Percentiles rank a stretch among this genome's conserved stretches.
These are phyloP conservation scores for Acorus gramineus DNA, from an alignment of 106 monocot genomes.

Conservation along the genomic window DNA sequence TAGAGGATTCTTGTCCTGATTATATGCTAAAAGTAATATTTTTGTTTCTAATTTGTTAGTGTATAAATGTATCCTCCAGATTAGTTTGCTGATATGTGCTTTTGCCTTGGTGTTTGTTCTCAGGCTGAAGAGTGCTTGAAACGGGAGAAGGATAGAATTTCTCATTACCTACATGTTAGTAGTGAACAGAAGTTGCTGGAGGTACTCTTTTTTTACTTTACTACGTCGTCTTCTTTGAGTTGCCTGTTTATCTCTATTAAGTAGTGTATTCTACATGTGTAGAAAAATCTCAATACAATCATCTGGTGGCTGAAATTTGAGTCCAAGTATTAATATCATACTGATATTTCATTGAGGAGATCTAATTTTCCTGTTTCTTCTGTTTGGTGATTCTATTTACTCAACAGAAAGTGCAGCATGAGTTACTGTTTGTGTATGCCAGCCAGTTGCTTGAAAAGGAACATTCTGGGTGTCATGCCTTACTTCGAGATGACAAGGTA, in stretches of 20 bases:
- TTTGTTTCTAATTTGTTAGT: no score
- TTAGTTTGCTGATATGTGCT: no score
- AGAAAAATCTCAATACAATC: no score
- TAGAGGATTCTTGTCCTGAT: constrained; percentile 75
- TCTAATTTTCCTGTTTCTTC: not conserved
- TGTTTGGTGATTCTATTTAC: not conserved
- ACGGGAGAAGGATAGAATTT: constrained; percentile 22
- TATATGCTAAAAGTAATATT: constrained; percentile 75
- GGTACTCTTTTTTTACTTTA: not conserved
- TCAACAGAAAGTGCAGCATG: no score
- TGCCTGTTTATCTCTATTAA: no score
- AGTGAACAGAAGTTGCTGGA: constrained; percentile 28
- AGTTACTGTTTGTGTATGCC: no score
- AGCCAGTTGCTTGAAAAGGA: no score
- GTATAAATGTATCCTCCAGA: no score
- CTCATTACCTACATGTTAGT: constrained; percentile 20
- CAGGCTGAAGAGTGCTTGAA: constrained; percentile 32
- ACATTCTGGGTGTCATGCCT: no score
- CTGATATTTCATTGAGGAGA: not conserved
- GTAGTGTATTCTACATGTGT: no score
- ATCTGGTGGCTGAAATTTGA: not conserved
- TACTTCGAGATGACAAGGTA: no score
- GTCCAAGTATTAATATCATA: not conserved
- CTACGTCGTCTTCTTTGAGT: not conserved
- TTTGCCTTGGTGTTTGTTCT: not conserved